Conservation (phyloP, 495 filamentous ascomycete species). For the Aspergillus biplanus region DNA sequence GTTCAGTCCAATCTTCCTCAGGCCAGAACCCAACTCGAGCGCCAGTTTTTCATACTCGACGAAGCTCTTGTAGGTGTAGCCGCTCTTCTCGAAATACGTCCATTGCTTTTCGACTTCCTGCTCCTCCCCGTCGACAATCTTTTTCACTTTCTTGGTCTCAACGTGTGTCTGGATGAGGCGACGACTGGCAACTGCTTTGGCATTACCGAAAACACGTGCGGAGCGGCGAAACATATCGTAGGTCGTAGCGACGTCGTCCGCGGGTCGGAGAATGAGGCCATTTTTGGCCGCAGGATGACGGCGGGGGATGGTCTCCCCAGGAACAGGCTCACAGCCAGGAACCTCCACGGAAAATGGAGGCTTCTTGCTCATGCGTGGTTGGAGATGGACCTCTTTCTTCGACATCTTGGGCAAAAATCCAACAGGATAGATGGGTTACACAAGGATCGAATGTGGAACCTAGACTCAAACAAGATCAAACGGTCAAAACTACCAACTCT, state of each 20-base stretch:
- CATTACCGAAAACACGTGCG: constrained; percentile 83
- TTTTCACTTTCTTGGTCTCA: constrained; percentile 97
- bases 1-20: constrained; percentile 78
- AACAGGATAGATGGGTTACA: constrained; percentile 2
- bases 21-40: constrained; percentile 73
- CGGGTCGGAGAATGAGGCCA: constrained; percentile 66
- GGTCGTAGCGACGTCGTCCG: constrained; percentile 76
- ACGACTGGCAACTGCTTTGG: constrained; percentile 81
- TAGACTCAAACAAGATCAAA: neutral
- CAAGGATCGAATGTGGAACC: constrained; percentile 16
- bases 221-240: constrained; percentile 83
- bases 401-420: constrained; percentile 37
- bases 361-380: constrained; percentile 63
- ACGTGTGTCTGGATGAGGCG: constrained; percentile 82
- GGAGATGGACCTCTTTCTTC: constrained; percentile 56
- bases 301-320: constrained; percentile 91
- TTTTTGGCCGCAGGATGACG: constrained; percentile 74
- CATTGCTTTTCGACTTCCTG: constrained; percentile 92
- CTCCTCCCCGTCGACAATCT: constrained; percentile 88
- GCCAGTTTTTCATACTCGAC: constrained; percentile 81
- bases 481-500: neutral
- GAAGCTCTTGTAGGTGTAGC: constrained; percentile 85
- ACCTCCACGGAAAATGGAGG: constrained; percentile 79
- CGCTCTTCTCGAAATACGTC: constrained; percentile 92
- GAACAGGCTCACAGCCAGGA: constrained; percentile 67